phyloP scores from a whole-genome alignment of 192 early-diverging fungal genomes.

The Coemansia javaensis region DNA sequence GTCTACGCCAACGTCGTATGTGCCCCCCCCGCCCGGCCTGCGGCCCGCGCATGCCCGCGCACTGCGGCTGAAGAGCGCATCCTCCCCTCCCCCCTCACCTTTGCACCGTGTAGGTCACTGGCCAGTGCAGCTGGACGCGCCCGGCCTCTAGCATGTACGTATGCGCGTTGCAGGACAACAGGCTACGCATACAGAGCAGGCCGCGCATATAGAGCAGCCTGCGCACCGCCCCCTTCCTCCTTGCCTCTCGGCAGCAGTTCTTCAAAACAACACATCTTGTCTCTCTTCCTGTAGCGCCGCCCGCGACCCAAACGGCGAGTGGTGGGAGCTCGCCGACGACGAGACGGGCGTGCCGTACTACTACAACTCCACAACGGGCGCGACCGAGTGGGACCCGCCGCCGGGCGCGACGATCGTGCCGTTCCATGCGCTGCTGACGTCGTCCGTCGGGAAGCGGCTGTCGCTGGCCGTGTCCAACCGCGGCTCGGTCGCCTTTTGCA shows the following conservation, averaged over 20 bases:
- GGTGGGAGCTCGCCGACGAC: conserved; percentile 96
- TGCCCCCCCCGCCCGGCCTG: no score
- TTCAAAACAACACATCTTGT: no score
- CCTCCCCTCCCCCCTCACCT: no score
- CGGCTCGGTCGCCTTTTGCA: conserved; percentile 40
- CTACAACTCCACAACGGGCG: conserved; percentile 81
- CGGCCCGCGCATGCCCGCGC: neutral
- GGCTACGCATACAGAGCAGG: no score
- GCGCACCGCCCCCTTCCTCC: no score
- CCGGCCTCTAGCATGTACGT: conserved; percentile 44
- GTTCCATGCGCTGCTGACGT: conserved; percentile 63
- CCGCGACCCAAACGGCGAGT: conserved; percentile 74
- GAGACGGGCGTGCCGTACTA: conserved; percentile 83
- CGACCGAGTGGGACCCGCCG: conserved; percentile 87
- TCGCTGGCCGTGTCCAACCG: conserved; percentile 55
- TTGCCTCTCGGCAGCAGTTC: no score
- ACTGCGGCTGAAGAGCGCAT: neutral
- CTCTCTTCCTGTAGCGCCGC: conserved; percentile 53
- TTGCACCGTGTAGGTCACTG: conserved; percentile 62
- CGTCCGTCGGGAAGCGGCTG: conserved; percentile 74
- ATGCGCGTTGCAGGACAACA: no score
- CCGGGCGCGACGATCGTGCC: conserved; percentile 67
- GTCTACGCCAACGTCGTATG: conserved; percentile 69
- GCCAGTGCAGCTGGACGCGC: conserved; percentile 66
- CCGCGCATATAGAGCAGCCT: no score